Evolutionary conservation across 805 yeast species (phyloP), one percentile per base, ranked within the genome.

Genomic region (Kodamaea laetipori): DNA sequence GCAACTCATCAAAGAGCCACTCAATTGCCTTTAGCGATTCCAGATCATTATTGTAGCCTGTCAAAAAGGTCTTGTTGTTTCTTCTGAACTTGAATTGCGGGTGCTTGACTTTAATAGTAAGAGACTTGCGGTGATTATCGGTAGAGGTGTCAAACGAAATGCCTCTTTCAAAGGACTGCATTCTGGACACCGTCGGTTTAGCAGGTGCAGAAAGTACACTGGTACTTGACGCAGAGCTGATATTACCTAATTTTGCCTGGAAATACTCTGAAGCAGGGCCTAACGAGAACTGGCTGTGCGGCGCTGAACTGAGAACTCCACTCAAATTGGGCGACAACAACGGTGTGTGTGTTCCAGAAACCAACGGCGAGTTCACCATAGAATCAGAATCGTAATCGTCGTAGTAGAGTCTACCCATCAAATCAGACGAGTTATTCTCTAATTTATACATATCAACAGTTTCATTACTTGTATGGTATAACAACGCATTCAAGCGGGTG

Each of bases 1-100:
- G 60, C 67, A 71, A 61, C 49, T 71, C 74, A 46, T 69, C 73
- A 50, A 71, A 66, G 23, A 70, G 55, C 76, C 76, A 71, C 43
- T 67, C 69, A 16, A 70, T 64, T 4, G 76, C 75, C 43, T 57
- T 60, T 28, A 64, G 47, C 8, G 73, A 66, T 48, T 67, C 74
- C 10, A 48, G 35, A 46, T 68, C 74, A 35, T 60, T 53, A 50
- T 66, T 67, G 54, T 57, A 71, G 3, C 75, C 76, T 3, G 67
- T 55, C 34, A 71, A 58, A 39, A 58, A 66, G 11, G 74, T 67
- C 50, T 71, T 71, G 55, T 71, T 71, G 50, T 70, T 71, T 39
- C 76, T 56, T 45, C 76, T 61, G 49, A 71, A 71, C 45, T 60
- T 66, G 55, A 69, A 71, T 25, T 67, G 61, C 8, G 74, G 71